Evolutionary conservation across 768 basidiomycete genomes (phyloP).

Genomic region (Hortiboletus campestris): DNA sequence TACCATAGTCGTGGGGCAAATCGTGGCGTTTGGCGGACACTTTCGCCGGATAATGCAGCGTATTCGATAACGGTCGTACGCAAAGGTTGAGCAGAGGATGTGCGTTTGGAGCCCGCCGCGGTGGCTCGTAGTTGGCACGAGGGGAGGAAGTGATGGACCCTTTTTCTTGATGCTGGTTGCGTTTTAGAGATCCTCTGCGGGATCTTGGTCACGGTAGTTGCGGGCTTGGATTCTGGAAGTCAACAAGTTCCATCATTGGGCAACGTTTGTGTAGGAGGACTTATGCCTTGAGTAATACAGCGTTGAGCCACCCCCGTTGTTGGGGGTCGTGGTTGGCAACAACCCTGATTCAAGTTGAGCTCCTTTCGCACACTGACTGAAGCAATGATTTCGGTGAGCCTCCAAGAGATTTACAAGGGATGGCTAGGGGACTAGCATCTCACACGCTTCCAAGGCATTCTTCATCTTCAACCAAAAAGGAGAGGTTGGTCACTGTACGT

Average conservation of each 20-base stretch:
- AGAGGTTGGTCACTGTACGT: constrained; percentile 61
- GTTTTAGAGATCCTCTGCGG: constrained; percentile 43
- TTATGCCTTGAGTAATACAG: constrained; percentile 50
- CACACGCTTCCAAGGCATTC: constrained; percentile 68
- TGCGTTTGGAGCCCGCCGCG: constrained; percentile 66
- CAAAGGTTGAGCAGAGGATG: constrained; percentile 75
- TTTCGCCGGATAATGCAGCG: constrained; percentile 49
- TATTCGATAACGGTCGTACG: constrained; percentile 57
- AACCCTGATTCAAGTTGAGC: too few relatives aligned
- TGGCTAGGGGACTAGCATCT: neutral
- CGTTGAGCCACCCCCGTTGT: constrained; percentile 43
- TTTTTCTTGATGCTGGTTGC: constrained; percentile 64
- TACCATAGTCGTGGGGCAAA: constrained; percentile 54
- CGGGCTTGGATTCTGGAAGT: constrained; percentile 74
- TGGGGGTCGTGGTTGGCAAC: constrained; percentile 6
- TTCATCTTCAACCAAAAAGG: constrained; percentile 99
- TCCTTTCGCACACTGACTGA: constrained; percentile 6
- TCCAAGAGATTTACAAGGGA: neutral
- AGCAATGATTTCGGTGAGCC: constrained; percentile 49
- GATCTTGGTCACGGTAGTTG: constrained; percentile 39
- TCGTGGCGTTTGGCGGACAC: constrained; percentile 46
- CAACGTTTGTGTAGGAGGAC: constrained; percentile 45
- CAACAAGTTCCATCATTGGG: too few relatives aligned
- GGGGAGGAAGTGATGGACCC: constrained; percentile 36
- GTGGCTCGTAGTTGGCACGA: constrained; percentile 31